Base-by-base conservation (phyloP, 148 eudicot genomes). In the Cornus controversa region DNA sequence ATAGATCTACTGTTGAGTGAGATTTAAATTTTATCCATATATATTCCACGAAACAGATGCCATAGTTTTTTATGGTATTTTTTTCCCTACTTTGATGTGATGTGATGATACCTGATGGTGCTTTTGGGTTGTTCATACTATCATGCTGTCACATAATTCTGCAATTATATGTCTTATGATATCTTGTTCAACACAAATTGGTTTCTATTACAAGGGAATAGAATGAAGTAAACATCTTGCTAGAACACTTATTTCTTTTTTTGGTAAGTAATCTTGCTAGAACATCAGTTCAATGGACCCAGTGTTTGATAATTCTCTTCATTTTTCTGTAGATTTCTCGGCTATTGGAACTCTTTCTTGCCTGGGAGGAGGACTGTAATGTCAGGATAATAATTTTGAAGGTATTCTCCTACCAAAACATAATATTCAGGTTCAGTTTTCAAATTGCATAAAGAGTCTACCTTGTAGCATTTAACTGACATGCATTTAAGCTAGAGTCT, bases 351-450 rank as follows among this genome's bases (percentile, higher is more conserved):
- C 89, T 88, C 34, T 92, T 91, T 76, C 83, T 83, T 75, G 85
- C 89, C 22, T 89, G 73, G 63, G 98, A 90, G 81, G 83, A 86
- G 72, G 97, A 93, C 80, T 80, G 77, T 77, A 74, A 74, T 82
- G 94, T 91, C 82, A 92, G 91, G 81, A 77, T 95, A 83, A 82
- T 95, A 84, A 86, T 95, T 40, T 16, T 95, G 79, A 90, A 95
- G 98, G 98, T 95, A 84, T 40, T 80, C 27, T 27, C 57, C n/a
- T 40, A 29, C n/a, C 71, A 76, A 25, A 62, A 66, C 60, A 27
- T 25, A 57, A 7, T 62, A 69, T 73, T 25, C 27, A 70, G 66
- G 54, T 69, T 66, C 50, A 47, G 29, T 37, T 53, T 31, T 26
- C 20, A 66, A n/a, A 22, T 67, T 53, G 67, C 63, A n/a, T 29